Percentiles rank a stretch among this genome's conserved stretches.
phyloP scores from a whole-genome alignment of 306 rosid species.

The Castanea crenata region DNA sequence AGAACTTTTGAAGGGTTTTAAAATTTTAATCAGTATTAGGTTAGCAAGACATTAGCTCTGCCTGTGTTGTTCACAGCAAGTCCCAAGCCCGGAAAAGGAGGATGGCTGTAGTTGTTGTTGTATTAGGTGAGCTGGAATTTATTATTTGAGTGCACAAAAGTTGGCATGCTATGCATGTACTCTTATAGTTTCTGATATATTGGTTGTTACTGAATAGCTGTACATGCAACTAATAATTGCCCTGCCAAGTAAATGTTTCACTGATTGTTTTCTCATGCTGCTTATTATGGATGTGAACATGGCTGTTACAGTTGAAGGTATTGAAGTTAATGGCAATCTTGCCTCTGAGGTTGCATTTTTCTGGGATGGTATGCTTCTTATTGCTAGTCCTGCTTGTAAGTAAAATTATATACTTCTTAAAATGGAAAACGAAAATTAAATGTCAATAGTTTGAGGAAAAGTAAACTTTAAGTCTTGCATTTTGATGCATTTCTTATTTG shows the following conservation, averaged over 20 bases:
- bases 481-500: background rate
- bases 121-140: no score
- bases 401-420: slow-evolving; percentile 9
- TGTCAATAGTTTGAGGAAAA: slow-evolving; percentile 8
- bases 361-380: slow-evolving; percentile 87
- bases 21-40: no score
- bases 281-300: slow-evolving; percentile 96
- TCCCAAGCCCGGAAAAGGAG: no score
- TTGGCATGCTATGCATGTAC: background rate
- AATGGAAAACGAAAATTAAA: background rate
- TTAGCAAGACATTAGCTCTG: no score
- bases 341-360: slow-evolving; percentile 80
- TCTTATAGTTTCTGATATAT: background rate
- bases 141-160: background rate
- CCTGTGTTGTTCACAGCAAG: no score
- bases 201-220: background rate
- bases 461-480: slow-evolving; percentile 4
- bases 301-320: slow-evolving; percentile 97
- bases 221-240: background rate
- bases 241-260: slow-evolving; percentile 1
- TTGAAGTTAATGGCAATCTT: slow-evolving; percentile 96
- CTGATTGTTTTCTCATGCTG: slow-evolving; percentile 43
- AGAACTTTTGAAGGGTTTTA: no score
- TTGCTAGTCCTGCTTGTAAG: slow-evolving; percentile 95
- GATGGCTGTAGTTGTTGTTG: no score